A percentile compares a stretch with the other conserved stretches of the same genome.
These are phyloP conservation scores for Globisporangium echinulatum DNA, from an alignment of 352 stramenopile genomes.

Conservation along the genomic window DNA sequence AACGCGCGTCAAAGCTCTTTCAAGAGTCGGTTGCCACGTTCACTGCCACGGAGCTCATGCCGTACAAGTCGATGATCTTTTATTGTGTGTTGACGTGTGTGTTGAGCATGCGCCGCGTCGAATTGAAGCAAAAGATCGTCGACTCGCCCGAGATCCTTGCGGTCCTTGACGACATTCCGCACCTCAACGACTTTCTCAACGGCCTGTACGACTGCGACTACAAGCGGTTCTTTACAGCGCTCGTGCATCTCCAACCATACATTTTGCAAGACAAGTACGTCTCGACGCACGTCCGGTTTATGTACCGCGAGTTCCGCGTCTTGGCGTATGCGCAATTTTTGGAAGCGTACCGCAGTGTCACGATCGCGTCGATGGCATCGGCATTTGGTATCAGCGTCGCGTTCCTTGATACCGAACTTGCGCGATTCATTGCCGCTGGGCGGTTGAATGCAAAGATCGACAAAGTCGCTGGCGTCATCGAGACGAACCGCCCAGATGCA, in stretches of 20 bases:
- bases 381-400: constrained; percentile 94
- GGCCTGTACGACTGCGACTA: constrained; percentile 98
- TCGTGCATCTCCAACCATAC: constrained; percentile 82
- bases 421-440: constrained; percentile 95
- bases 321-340: constrained; percentile 98
- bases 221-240: constrained; percentile 93
- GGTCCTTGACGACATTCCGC: constrained; percentile 82
- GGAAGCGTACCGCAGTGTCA: constrained; percentile 96
- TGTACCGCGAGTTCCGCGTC: constrained; percentile 97
- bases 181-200: constrained; percentile 86
- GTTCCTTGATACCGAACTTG: constrained; percentile 96
- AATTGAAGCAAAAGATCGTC: constrained; percentile 97
- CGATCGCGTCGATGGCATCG: constrained; percentile 93
- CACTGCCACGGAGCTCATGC: constrained; percentile 96
- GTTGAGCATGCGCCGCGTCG: constrained; percentile 88
- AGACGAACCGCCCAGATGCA: constrained; percentile 97
- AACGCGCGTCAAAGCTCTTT: constrained; percentile 90
- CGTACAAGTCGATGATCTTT: constrained; percentile 97
- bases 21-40: constrained; percentile 97
- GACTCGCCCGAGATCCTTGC: constrained; percentile 96
- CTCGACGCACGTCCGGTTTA: constrained; percentile 86
- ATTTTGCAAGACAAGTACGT: constrained; percentile 93
- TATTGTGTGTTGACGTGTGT: constrained; percentile 96
- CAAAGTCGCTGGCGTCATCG: constrained; percentile 97
- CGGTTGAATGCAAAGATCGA: constrained; percentile 99